Evolutionary conservation across 2,329 filamentous ascomycete genomes (phyloP).

Genomic region (Aspergillus latus): DNA sequence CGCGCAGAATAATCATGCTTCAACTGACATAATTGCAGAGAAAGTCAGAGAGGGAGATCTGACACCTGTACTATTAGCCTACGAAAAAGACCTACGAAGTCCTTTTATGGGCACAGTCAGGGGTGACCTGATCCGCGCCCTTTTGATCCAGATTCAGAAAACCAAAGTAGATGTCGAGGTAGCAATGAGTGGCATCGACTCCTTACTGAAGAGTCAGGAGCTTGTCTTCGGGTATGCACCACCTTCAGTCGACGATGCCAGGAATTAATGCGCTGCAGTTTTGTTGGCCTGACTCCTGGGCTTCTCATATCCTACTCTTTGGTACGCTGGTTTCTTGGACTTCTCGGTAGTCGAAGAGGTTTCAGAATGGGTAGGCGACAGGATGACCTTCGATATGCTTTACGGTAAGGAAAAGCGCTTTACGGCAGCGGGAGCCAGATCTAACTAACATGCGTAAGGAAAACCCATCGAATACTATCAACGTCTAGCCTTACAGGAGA

Average conservation of each 20-base stretch:
- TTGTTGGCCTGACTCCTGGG: constrained; percentile 89
- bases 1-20: constrained; percentile 54
- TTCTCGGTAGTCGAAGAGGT: constrained; percentile 71
- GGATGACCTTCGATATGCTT: constrained; percentile 69
- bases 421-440: background rate
- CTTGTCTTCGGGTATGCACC: constrained; percentile 72
- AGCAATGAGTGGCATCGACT: constrained; percentile 92
- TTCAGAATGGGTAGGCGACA: constrained; percentile 64
- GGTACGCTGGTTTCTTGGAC: constrained; percentile 67
- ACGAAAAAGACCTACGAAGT: constrained; percentile 80
- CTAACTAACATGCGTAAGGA: constrained; percentile 44
- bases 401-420: constrained; percentile 56
- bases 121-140: constrained; percentile 83
- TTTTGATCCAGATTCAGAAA: constrained; percentile 96
- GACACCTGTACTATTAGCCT: constrained; percentile 85
- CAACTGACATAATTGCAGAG: constrained; percentile 61
- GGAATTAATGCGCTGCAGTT: constrained; percentile 50
- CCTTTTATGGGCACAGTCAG: constrained; percentile 80
- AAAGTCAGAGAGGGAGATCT: constrained; percentile 90
- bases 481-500: constrained; percentile 68
- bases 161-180: constrained; percentile 98
- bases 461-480: constrained; percentile 78
- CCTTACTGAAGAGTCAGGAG: constrained; percentile 91
- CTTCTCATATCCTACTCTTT: constrained; percentile 80
- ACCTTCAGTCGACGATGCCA: background rate